A percentile compares a stretch with the other conserved stretches of the same genome.
Evolutionary conservation across 2,329 filamentous ascomycete genomes (phyloP).

Genomic region (Xenosphaeropsis pyriputrescens): DNA sequence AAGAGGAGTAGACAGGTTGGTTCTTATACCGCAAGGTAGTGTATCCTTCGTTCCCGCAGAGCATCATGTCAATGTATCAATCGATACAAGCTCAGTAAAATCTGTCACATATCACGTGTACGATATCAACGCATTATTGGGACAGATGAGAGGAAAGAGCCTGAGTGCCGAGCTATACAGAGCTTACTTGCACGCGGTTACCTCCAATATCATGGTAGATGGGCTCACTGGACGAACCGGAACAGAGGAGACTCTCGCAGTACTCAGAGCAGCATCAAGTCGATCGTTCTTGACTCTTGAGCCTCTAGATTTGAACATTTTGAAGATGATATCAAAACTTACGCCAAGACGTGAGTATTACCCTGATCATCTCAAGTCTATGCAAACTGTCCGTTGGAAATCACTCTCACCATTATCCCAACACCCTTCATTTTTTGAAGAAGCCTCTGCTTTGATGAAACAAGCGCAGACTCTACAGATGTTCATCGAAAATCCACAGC

Average conservation of each 20-base stretch:
- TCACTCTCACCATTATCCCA: slow-evolving; percentile 23
- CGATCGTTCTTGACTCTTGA: slow-evolving; percentile 27
- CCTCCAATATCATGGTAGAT: slow-evolving; percentile 33
- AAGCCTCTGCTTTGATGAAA: slow-evolving; percentile 23
- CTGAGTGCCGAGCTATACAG: slow-evolving; percentile 16
- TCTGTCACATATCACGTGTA: background rate
- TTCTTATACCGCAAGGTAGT: too few species aligned
- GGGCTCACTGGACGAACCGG: slow-evolving; percentile 31
- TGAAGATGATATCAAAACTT: slow-evolving; percentile 22
- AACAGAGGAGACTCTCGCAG: slow-evolving; percentile 32
- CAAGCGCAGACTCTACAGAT: slow-evolving; percentile 16
- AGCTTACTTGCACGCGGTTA: slow-evolving; percentile 36
- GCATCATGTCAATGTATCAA: background rate
- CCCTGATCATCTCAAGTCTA: slow-evolving; percentile 20
- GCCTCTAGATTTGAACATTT: slow-evolving; percentile 16
- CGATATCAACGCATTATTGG: too few species aligned
- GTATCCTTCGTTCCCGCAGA: too few species aligned
- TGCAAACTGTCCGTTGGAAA: slow-evolving; percentile 26
- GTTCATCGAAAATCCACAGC: too few species aligned
- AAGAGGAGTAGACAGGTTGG: too few species aligned
- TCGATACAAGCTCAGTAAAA: background rate
- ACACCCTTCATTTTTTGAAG: slow-evolving; percentile 23
- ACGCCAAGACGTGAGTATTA: slow-evolving; percentile 29
- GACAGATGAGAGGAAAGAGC: too few species aligned
- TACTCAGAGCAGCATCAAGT: slow-evolving; percentile 31